A percentile compares a stretch with the other conserved stretches of the same genome.
These are phyloP conservation scores for Ammopiptanthus mongolicus DNA, from an alignment of 306 rosid genomes.

Conservation along the genomic window DNA sequence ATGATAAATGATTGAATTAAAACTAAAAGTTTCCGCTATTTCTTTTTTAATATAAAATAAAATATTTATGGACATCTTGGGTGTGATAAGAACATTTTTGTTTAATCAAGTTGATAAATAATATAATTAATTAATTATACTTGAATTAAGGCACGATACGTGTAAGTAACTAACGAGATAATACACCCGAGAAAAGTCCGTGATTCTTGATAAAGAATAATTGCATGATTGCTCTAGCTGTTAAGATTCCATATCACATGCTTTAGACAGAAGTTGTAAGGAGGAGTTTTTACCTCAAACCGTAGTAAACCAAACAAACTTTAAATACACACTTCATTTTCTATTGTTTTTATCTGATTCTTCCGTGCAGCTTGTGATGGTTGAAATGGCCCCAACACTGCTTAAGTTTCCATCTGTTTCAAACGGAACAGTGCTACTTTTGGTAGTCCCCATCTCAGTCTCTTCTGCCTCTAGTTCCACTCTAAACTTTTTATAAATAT, in stretches of 20 bases:
- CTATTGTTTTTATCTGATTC: background rate
- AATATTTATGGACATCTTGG: too few species aligned
- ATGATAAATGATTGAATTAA: too few species aligned
- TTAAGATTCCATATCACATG: background rate
- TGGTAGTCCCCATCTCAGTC: background rate
- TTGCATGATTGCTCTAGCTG: background rate
- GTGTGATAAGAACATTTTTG: too few species aligned
- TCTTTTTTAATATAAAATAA: too few species aligned
- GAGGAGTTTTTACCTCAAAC: background rate
- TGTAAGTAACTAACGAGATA: background rate
- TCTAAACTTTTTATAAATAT: constrained; percentile 50
- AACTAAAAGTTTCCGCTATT: too few species aligned
- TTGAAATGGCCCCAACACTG: background rate
- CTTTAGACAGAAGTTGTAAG: background rate
- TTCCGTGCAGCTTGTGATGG: background rate
- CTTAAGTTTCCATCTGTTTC: background rate
- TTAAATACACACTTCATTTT: background rate
- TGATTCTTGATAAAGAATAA: background rate
- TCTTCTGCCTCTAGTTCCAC: constrained; percentile 10
- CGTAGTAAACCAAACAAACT: background rate
- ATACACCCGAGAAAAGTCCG: background rate
- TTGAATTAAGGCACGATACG: background rate
- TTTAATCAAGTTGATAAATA: too few species aligned
- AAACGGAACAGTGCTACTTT: background rate
- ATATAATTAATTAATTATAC: too few species aligned